Evolutionary conservation across 768 basidiomycete species (phyloP).

Genomic region (Leccinum incarnatum): DNA sequence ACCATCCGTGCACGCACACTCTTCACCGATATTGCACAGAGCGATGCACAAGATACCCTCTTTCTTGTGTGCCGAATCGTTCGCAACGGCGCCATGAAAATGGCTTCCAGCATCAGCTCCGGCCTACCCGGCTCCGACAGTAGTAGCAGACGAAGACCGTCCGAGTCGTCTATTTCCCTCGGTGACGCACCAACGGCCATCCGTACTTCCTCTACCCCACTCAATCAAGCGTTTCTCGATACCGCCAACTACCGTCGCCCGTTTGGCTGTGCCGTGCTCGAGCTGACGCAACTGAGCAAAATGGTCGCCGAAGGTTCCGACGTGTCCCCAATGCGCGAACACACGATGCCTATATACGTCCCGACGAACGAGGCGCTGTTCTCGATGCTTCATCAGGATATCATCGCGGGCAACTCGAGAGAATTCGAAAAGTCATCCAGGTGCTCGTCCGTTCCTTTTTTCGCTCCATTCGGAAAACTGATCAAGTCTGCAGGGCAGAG

Average conservation of each 20-base stretch:
- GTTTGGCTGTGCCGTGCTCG: conserved; percentile 93
- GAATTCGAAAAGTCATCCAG: conserved; percentile 82
- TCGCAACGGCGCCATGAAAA: conserved; percentile 81
- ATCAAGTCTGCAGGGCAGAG: conserved; percentile 61
- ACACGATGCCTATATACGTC: conserved; percentile 84
- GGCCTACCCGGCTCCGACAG: conserved; percentile 39
- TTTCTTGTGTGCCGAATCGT: conserved; percentile 91
- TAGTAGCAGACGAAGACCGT: conserved; percentile 46
- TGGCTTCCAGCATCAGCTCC: conserved; percentile 54
- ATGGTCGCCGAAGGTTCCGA: conserved; percentile 65
- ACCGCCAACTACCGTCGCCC: conserved; percentile 71
- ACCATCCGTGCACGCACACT: conserved; percentile 68
- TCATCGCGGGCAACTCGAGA: conserved; percentile 73
- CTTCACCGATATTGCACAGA: conserved; percentile 83
- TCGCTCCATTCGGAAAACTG: not conserved
- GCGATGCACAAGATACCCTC: conserved; percentile 82
- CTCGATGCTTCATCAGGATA: conserved; percentile 93
- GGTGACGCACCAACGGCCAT: conserved; percentile 30
- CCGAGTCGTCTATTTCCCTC: conserved; percentile 47
- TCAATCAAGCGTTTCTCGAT: conserved; percentile 33
- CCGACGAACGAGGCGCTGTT: conserved; percentile 83
- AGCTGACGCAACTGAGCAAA: conserved; percentile 71
- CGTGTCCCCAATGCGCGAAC: conserved; percentile 64
- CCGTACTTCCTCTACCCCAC: conserved; percentile 20
- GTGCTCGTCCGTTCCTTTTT: conserved; percentile 39